Evolutionary conservation across 768 basidiomycete genomes (phyloP).

Genomic region (Tylopilus rubrobrunneus): DNA sequence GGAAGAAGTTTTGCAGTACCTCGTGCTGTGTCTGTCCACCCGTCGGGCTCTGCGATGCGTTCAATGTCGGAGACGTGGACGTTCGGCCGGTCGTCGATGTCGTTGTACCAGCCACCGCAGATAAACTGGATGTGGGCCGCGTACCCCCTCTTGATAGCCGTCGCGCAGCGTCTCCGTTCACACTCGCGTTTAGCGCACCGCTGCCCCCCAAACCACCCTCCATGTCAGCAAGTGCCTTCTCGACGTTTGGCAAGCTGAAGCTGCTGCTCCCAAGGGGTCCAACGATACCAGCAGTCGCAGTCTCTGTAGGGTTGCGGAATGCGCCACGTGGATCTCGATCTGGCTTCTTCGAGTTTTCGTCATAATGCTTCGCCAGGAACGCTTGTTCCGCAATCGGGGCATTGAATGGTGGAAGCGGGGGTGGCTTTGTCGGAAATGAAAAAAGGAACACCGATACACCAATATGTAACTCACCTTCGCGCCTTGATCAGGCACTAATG

Average conservation of each 20-base stretch:
- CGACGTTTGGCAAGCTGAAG: constrained; percentile 83
- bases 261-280: constrained; percentile 89
- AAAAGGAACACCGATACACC: neutral
- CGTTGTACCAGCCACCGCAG: constrained; percentile 35
- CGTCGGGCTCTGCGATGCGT: constrained; percentile 39
- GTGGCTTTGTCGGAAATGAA: constrained; percentile 39
- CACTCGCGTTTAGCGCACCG: constrained; percentile 32
- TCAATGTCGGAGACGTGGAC: constrained; percentile 39
- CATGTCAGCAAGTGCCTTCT: constrained; percentile 86
- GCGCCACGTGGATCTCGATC: constrained; percentile 86
- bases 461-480: constrained; percentile 49
- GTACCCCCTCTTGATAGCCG: constrained; percentile 30
- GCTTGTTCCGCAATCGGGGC: constrained; percentile 83
- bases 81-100: constrained; percentile 30
- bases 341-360: constrained; percentile 85
- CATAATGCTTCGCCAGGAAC: constrained; percentile 89
- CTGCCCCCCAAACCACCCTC: constrained; percentile 50
- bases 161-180: constrained; percentile 33
- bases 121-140: constrained; percentile 35
- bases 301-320: constrained; percentile 75
- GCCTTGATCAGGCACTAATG: constrained; percentile 73
- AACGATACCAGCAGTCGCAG: constrained; percentile 68
- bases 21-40: constrained; percentile 73
- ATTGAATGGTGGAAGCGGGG: constrained; percentile 71
- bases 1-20: constrained; percentile 85